phyloP scores from a whole-genome alignment of 2,329 filamentous ascomycete species.

The Lachnellula occidentalis region DNA sequence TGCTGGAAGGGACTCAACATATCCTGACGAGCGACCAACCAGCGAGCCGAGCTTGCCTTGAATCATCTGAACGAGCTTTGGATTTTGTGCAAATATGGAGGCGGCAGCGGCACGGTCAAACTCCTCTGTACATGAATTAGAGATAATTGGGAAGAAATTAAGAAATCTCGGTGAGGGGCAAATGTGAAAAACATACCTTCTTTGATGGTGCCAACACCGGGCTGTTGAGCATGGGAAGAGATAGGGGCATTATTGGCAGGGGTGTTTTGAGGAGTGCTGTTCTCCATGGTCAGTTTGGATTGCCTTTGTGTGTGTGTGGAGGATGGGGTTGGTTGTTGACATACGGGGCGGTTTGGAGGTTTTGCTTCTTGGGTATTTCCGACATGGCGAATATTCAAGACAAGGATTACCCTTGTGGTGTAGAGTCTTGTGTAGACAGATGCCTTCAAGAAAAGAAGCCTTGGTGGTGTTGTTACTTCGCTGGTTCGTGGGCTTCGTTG shows the following conservation, averaged over 20 bases:
- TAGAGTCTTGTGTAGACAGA: background rate
- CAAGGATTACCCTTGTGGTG: background rate
- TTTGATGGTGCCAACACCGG: slow-evolving; percentile 89
- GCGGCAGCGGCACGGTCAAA: slow-evolving; percentile 82
- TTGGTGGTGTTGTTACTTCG: background rate
- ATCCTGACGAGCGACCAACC: slow-evolving; percentile 91
- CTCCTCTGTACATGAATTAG: slow-evolving; percentile 60
- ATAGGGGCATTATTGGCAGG: slow-evolving; percentile 94
- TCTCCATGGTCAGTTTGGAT: slow-evolving; percentile 21
- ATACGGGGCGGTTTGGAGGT: slow-evolving; percentile 57
- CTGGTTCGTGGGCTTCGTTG: no score
- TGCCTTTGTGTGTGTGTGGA: slow-evolving; percentile 7
- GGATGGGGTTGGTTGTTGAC: slow-evolving; percentile 30
- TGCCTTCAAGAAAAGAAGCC: background rate
- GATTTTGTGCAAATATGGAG: slow-evolving; percentile 92
- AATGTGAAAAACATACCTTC: slow-evolving; percentile 64
- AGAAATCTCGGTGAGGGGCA: slow-evolving; percentile 27
- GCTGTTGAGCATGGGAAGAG: slow-evolving; percentile 94
- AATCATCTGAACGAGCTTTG: slow-evolving; percentile 92
- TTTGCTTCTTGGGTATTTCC: slow-evolving; percentile 57
- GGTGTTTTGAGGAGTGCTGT: slow-evolving; percentile 96
- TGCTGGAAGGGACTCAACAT: slow-evolving; percentile 90
- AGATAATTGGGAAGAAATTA: slow-evolving; percentile 15
- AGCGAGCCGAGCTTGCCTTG: slow-evolving; percentile 91
- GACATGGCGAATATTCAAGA: slow-evolving; percentile 44